Evolutionary conservation across 2,329 filamentous ascomycete species (phyloP).

Genomic region (Pleurostoma richardsiae): DNA sequence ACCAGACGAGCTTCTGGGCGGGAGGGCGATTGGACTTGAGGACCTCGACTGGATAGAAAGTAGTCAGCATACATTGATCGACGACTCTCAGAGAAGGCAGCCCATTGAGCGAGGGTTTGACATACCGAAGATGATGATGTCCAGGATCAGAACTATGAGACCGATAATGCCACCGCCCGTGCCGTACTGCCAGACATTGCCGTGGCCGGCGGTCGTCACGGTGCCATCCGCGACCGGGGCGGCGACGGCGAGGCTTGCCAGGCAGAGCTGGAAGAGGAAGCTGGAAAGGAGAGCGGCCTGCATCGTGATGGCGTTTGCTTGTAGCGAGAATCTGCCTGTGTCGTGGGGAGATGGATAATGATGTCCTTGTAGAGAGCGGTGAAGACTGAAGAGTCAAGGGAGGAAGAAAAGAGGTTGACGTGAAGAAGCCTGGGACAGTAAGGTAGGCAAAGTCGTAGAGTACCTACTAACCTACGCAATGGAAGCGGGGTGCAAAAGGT

Average conservation of each 20-base stretch:
- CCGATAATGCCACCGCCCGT: conserved; percentile 57
- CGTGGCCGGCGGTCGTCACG: conserved; percentile 25
- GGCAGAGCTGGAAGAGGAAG: conserved; percentile 47
- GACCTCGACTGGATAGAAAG: conserved; percentile 48
- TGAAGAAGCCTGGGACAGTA: too few relatives aligned
- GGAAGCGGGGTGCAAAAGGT: too few relatives aligned
- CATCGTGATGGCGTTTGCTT: background rate
- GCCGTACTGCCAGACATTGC: conserved; percentile 51
- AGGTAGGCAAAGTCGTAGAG: too few relatives aligned
- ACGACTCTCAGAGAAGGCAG: too few relatives aligned
- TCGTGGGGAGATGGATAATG: too few relatives aligned
- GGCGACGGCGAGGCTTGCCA: conserved; percentile 42
- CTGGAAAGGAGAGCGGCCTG: conserved; percentile 20
- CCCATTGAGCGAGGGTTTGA: conserved; percentile 6
- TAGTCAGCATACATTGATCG: too few relatives aligned
- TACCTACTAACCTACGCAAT: too few relatives aligned
- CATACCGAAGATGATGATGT: conserved; percentile 59
- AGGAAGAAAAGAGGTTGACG: too few relatives aligned
- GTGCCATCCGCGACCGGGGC: conserved; percentile 35
- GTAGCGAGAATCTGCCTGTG: too few relatives aligned
- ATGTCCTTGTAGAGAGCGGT: too few relatives aligned
- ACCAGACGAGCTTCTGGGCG: conserved; percentile 56
- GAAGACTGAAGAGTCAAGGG: too few relatives aligned
- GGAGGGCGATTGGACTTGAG: conserved; percentile 57
- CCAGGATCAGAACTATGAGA: conserved; percentile 55